These are phyloP conservation scores for Stipa capillata DNA, from an alignment of 176 grass and related monocot genomes.

Conservation along the genomic window DNA sequence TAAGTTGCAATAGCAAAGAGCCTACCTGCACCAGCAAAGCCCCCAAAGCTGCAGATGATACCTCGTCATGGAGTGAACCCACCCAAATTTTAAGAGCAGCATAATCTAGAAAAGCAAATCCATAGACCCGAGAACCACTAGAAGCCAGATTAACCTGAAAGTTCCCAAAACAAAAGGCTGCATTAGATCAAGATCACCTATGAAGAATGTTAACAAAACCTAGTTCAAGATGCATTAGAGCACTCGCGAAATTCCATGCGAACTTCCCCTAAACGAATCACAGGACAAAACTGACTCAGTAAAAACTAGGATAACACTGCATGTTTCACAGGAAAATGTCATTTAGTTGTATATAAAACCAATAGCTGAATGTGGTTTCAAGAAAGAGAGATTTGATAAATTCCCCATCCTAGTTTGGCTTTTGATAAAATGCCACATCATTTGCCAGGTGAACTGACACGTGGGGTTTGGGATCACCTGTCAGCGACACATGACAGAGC, in stretches of 20 bases:
- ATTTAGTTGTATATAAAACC: background rate
- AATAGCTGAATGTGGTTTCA: background rate
- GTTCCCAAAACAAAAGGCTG: background rate
- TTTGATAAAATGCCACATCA: too few relatives aligned
- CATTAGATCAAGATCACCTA: conserved; percentile 2
- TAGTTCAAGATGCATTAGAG: background rate
- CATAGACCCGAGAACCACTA: conserved; percentile 47
- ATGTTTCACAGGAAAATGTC: background rate
- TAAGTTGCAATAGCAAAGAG: background rate
- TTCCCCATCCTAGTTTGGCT: too few relatives aligned
- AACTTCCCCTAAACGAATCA: background rate
- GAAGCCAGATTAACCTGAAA: conserved; percentile 28
- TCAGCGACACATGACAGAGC: too few relatives aligned
- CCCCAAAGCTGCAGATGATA: conserved; percentile 74
- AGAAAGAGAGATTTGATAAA: too few relatives aligned
- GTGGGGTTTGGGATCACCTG: too few relatives aligned
- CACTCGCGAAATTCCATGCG: background rate
- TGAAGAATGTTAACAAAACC: conserved; percentile 12
- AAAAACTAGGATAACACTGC: background rate
- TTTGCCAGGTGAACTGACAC: too few relatives aligned
- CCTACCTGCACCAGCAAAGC: conserved; percentile 90
- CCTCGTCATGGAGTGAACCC: conserved; percentile 73
- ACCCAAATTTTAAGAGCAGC: conserved; percentile 86
- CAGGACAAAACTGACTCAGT: background rate
- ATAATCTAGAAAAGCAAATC: conserved; percentile 95